Evolutionary conservation across 257 asterid genomes (phyloP).

Genomic region (Fraxinus cuspidata): DNA sequence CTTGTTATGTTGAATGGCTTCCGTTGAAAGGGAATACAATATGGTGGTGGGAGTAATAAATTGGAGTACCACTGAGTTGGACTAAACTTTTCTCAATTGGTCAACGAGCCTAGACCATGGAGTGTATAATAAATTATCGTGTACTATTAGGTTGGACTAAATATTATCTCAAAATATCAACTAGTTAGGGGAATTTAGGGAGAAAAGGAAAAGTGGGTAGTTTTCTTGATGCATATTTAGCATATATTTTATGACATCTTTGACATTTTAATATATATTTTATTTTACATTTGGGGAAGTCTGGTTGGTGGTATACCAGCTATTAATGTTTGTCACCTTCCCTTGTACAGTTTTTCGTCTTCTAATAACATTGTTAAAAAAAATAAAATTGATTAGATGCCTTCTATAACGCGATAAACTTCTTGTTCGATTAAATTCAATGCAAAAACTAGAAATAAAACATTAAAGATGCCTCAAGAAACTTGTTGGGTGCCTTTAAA

Average conservation of each 20-base stretch:
- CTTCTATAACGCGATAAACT: too few relatives aligned
- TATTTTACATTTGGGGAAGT: background rate
- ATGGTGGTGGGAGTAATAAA: background rate
- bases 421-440: background rate
- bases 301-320: slow-evolving; percentile 15
- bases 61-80: slow-evolving; percentile 16
- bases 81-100: slow-evolving; percentile 9
- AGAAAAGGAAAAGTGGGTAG: background rate
- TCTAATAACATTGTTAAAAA: too few relatives aligned
- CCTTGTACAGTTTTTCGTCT: background rate
- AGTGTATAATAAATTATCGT: slow-evolving; percentile 16
- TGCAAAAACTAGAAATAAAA: background rate
- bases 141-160: slow-evolving; percentile 19
- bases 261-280: background rate
- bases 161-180: slow-evolving; percentile 16
- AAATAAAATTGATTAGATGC: background rate
- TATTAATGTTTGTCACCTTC: background rate
- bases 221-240: background rate
- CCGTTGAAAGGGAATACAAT: slow-evolving; percentile 23
- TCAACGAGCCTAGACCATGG: background rate
- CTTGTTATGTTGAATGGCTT: slow-evolving; percentile 32
- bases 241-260: slow-evolving; percentile 15
- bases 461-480: background rate
- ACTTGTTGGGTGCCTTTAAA: background rate
- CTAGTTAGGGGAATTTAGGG: slow-evolving; percentile 6